Evolutionary conservation across 2,329 filamentous ascomycete genomes (phyloP), one percentile per base, ranked within the genome.

Genomic region (Aspergillus glaucus): DNA sequence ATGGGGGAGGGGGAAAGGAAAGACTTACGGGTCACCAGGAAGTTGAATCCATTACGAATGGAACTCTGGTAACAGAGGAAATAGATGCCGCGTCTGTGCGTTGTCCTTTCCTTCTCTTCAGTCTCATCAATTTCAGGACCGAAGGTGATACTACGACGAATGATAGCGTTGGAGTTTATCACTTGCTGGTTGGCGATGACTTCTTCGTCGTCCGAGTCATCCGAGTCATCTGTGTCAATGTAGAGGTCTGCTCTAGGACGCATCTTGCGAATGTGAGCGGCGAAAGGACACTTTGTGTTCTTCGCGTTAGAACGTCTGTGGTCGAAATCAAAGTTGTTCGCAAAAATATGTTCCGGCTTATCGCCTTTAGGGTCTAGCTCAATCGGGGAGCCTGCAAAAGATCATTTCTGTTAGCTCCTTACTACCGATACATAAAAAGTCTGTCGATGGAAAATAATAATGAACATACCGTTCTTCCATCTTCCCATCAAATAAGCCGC

Each of bases 231-330:
- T 43, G 43, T 41, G 14, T 26, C 45, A 2, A 48, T 12, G 6
- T 49, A 48, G 14, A n/a, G 48, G 47, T 75, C 71, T 8, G 58
- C 62, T 15, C 74, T 62, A 1, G 74, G 74, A 39, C 73, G 72
- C 37, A 68, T 74, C 62, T 77, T 76, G 39, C 74, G 73, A 24
- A 71, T 69, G 45, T 77, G 74, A 1, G 74, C 71, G 0, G 72
- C 72, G 43, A 74, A 73, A 1, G 74, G 74, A 52, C 74, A 76
- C 17, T 64, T 61, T 1, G 65, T 59, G 41, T 70, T 65, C 8
- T 58, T 39, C 36, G n/a, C 1, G 1, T 10, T 36, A 14, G 32
- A 17, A 39, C 9, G 58, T 10, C 55, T 41, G 2, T 57, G 53
- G 22, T 62, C 55, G 48, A 69, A 74, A 17, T 64, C 56, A 55